phyloP scores from a whole-genome alignment of 345 rosid species.

The Acer yangbiense region DNA sequence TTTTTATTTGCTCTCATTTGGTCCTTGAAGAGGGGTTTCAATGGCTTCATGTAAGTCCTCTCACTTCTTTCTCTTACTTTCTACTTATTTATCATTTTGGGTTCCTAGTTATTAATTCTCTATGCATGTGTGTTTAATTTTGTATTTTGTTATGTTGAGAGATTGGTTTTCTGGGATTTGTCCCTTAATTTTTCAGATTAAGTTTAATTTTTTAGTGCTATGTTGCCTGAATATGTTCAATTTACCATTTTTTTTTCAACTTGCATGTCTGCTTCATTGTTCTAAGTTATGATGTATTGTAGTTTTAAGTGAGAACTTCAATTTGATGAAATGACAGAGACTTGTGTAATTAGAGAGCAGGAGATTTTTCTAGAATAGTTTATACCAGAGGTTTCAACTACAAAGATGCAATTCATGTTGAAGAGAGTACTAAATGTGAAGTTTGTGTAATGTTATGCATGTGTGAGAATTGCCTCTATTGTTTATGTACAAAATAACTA shows the following conservation, averaged over 20 bases:
- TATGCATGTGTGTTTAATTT: neutral
- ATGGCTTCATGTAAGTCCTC: slow-evolving; percentile 50
- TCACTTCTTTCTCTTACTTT: slow-evolving; percentile 10
- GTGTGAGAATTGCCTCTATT: neutral
- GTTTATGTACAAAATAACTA: neutral
- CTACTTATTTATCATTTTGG: no score
- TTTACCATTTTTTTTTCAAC: neutral
- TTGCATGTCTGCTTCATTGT: neutral
- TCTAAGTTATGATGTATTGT: neutral
- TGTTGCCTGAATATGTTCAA: no score
- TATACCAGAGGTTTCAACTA: neutral
- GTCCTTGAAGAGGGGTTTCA: neutral
- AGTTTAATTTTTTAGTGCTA: no score
- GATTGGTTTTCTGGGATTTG: neutral
- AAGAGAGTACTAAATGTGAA: neutral
- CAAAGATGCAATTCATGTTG: neutral
- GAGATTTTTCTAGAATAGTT: neutral
- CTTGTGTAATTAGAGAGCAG: neutral
- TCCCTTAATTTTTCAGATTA: neutral
- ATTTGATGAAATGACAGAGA: neutral
- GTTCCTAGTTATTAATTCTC: neutral
- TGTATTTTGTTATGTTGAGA: neutral
- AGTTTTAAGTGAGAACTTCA: neutral
- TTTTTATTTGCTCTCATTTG: neutral
- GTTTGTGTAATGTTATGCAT: neutral